Conservation (phyloP, 495 filamentous ascomycete species). For the Venustampulla echinocandica region DNA sequence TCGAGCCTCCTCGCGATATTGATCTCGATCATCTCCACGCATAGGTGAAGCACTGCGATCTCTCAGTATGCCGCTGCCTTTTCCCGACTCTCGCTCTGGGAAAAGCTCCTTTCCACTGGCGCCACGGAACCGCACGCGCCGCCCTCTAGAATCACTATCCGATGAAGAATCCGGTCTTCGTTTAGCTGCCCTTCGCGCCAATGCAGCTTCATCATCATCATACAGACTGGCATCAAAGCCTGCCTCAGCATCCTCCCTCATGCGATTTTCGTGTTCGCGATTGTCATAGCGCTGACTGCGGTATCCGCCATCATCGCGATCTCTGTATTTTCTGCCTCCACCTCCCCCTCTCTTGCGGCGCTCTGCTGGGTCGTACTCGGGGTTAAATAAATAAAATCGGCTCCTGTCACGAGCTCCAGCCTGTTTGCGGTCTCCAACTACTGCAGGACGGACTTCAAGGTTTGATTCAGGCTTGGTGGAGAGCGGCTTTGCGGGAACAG, state of each 20-base stretch:
- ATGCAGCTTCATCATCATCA: slow-evolving; percentile 50
- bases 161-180: slow-evolving; percentile 15
- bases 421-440: slow-evolving; percentile 68
- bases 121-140: slow-evolving; percentile 9
- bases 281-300: slow-evolving; percentile 48
- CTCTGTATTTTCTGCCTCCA: slow-evolving; percentile 39
- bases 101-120: slow-evolving; percentile 24
- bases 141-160: slow-evolving; percentile 22
- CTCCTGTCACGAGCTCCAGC: slow-evolving; percentile 68
- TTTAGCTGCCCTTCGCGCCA: slow-evolving; percentile 26
- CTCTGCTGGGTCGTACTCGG: slow-evolving; percentile 78
- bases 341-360: slow-evolving; percentile 42
- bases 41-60: slow-evolving; percentile 67
- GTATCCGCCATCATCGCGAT: slow-evolving; percentile 50
- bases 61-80: slow-evolving; percentile 38
- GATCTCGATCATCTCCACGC: slow-evolving; percentile 47
- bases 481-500: slow-evolving; percentile 47
- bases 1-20: slow-evolving; percentile 4
- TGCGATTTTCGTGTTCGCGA: slow-evolving; percentile 42
- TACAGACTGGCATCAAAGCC: slow-evolving; percentile 68
- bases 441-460: slow-evolving; percentile 65
- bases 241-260: slow-evolving; percentile 30
- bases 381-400: slow-evolving; percentile 84
- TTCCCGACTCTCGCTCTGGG: slow-evolving; percentile 12
- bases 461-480: slow-evolving; percentile 56